Evolutionary conservation across 2,329 filamentous ascomycete species (phyloP).

Genomic region (Nothopassalora personata): DNA sequence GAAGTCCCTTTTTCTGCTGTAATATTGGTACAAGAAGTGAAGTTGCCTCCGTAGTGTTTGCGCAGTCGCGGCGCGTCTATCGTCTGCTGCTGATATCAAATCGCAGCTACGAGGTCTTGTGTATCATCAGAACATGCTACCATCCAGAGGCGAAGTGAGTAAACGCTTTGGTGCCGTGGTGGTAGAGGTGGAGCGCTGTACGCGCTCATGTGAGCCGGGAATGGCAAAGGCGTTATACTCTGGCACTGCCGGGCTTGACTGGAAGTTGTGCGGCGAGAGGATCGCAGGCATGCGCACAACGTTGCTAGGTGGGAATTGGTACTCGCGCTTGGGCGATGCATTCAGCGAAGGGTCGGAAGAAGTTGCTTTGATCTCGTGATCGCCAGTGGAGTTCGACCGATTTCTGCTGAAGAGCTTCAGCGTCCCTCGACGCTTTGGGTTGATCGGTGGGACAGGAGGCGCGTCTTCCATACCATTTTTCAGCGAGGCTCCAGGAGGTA

Average conservation of each 20-base stretch:
- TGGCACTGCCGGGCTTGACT: constrained; percentile 4
- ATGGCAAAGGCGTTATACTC: constrained; percentile 7
- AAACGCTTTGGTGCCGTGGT: constrained; percentile 1
- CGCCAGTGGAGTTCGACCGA: constrained; percentile 4
- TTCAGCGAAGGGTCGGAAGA: constrained; percentile 12
- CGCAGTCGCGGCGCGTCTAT: neutral
- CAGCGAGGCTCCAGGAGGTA: constrained; percentile 52
- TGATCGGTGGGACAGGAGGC: constrained; percentile 55
- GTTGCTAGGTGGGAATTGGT: constrained; percentile 15
- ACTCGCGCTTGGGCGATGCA: constrained; percentile 8
- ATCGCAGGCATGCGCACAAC: constrained; percentile 14
- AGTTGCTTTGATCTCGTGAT: constrained; percentile 4
- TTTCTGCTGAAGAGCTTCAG: constrained; percentile 29
- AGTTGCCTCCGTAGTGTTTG: neutral
- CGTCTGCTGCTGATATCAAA: constrained; percentile 10
- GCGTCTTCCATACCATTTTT: constrained; percentile 46
- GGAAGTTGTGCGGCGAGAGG: constrained; percentile 2
- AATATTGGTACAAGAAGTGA: constrained; percentile 6
- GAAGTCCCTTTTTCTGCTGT: neutral
- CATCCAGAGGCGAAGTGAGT: constrained; percentile 12
- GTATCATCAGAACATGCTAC: constrained; percentile 18
- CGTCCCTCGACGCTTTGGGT: constrained; percentile 51
- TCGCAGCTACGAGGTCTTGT: constrained; percentile 8
- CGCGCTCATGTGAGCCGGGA: constrained; percentile 1
- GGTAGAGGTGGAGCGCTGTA: neutral